Evolutionary conservation across 2,329 filamentous ascomycete genomes (phyloP).

Genomic region (Aureobasidium uvarum): DNA sequence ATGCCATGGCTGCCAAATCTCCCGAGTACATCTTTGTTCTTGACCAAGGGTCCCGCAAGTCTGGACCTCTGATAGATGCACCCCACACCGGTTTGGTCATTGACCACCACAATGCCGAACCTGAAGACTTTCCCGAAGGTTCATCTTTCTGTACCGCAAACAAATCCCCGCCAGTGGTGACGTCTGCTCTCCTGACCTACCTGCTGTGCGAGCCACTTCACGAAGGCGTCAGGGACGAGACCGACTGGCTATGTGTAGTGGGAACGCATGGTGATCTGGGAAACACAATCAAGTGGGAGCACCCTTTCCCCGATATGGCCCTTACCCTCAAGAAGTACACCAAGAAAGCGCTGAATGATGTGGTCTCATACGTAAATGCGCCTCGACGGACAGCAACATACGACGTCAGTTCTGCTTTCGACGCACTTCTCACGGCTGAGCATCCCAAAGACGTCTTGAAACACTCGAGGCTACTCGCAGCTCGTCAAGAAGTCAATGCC

Average conservation of each 20-base stretch:
- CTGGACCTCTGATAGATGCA: constrained; percentile 53
- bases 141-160: constrained; percentile 61
- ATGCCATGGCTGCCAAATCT: constrained; percentile 50
- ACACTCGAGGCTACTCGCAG: constrained; percentile 52
- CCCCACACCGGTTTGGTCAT: constrained; percentile 58
- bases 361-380: constrained; percentile 64
- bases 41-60: constrained; percentile 62
- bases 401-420: constrained; percentile 61
- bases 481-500: constrained; percentile 58
- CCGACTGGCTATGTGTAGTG: constrained; percentile 62
- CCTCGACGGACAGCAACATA: constrained; percentile 62
- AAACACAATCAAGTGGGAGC: constrained; percentile 62
- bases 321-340: constrained; percentile 59
- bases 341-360: constrained; percentile 62
- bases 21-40: constrained; percentile 62
- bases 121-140: constrained; percentile 58
- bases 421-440: constrained; percentile 53
- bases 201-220: constrained; percentile 60
- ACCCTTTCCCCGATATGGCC: constrained; percentile 65
- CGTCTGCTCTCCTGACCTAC: constrained; percentile 63
- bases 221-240: constrained; percentile 48
- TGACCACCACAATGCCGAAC: constrained; percentile 60
- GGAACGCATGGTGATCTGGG: constrained; percentile 68
- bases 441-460: constrained; percentile 54
- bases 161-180: constrained; percentile 63